Evolutionary conservation across 2,329 filamentous ascomycete species (phyloP), one percentile per base, ranked within the genome.

Genomic region (Pestalotiopsis sp.): DNA sequence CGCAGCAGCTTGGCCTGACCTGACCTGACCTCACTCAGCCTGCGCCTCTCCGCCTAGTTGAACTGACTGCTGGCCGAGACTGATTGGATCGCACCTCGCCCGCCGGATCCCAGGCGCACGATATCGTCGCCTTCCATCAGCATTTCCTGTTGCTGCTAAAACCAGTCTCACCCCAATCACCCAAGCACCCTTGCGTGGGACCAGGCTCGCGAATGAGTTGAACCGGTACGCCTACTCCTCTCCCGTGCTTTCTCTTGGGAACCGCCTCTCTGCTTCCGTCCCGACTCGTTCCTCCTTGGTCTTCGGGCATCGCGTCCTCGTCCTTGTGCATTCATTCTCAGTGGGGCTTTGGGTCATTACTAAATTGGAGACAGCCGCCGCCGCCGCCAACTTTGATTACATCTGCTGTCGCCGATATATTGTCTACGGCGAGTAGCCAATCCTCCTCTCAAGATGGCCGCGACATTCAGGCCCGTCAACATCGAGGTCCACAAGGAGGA

Each of bases 381-480:
- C 13, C 56, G 14, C 22, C 22, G 17, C 56, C 56, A 35, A 35
- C 30, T 35, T 58, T 13, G 20, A 26, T 58, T 22, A 4, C 22
- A 58, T 58, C 17, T 58, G 22, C 14, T 17, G 26, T 30, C 22
- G 56, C 26, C 56, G 24, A 9, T 35, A 26, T 22, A 58, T 58
- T 22, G 20, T 35, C 24, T 20, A 17, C 56, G 6, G 5, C 20
- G 14, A 10, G 3, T 2, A 39, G 44, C 3, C 14, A n/a, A 9
- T 3, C 17, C 20, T n/a, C 9, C 14, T n/a, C 44, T 52, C 63
- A 66, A 66, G 24, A 85, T 85, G 84, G 83, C 84, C 72, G 80
- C 83, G 68, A 75, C 83, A 48, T 85, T 86, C 67, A 80, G 82
- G 70, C 80, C 84, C 38, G 83, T 85, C 69, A 86, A 85, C 73